These are phyloP conservation scores for Saccharomycopsis lassenensis DNA, from an alignment of 805 yeast species.

Conservation along the genomic window DNA sequence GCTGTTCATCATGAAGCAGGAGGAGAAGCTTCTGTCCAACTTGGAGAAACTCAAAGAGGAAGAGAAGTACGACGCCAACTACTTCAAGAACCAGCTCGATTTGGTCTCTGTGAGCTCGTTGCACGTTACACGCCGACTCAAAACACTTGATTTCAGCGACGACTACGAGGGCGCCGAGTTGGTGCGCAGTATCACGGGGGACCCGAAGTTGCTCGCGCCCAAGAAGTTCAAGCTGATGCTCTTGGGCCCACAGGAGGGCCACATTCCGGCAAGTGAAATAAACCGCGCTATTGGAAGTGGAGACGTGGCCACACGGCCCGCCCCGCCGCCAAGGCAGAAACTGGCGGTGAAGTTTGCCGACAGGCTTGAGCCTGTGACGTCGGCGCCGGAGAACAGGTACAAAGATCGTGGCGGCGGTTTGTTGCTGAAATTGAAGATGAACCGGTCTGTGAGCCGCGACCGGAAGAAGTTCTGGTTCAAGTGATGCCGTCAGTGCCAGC, in stretches of 20 bases:
- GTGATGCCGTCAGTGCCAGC: no score
- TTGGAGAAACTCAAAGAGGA: conserved; percentile 2
- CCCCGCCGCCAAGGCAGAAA: neutral
- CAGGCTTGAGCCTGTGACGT: no score
- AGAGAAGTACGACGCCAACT: conserved; percentile 15
- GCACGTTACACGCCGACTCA: conserved; percentile 19
- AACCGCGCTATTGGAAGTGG: no score
- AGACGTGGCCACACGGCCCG: conserved; percentile 13
- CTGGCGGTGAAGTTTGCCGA: conserved; percentile 13
- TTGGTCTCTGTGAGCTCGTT: conserved; percentile 20
- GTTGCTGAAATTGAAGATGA: no score
- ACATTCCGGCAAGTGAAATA: no score
- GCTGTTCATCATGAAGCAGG: conserved; percentile 14
- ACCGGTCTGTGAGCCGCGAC: no score
- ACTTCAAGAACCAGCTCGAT: conserved; percentile 16
- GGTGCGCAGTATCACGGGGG: conserved; percentile 33
- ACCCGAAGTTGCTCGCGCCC: conserved; percentile 7
- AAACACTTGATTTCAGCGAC: conserved; percentile 22
- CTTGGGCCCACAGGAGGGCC: no score
- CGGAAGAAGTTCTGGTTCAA: no score
- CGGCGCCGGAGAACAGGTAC: no score
- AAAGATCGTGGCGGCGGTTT: no score
- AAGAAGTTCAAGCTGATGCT: conserved; percentile 16
- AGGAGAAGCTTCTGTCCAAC: conserved; percentile 6
- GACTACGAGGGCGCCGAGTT: conserved; percentile 31